Conservation (phyloP, 768 basidiomycete species). For the Aureoboletus auriporus region DNA sequence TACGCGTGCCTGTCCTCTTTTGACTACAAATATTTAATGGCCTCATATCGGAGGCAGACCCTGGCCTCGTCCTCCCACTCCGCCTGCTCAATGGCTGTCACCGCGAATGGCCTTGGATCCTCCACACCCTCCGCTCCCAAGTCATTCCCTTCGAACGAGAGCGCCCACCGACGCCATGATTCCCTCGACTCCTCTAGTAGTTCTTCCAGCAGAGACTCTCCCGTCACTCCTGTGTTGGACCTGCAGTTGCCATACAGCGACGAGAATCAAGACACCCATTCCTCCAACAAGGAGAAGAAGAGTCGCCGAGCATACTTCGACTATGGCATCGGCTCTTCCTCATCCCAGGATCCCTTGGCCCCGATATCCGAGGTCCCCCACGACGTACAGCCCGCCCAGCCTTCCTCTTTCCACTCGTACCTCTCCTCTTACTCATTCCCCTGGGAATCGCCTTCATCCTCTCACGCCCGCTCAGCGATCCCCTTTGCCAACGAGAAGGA, state of each 20-base stretch:
- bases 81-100: no score
- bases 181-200: constrained; percentile 13
- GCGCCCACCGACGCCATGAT: not conserved
- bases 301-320: constrained; percentile 21
- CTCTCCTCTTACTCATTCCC: constrained; percentile 13
- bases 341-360: not conserved
- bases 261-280: not conserved
- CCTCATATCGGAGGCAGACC: no score
- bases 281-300: constrained; percentile 17
- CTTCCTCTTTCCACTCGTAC: not conserved
- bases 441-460: constrained; percentile 18
- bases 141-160: not conserved
- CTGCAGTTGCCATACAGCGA: constrained; percentile 5
- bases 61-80: no score
- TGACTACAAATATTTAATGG: constrained; percentile 7
- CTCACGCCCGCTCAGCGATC: not conserved
- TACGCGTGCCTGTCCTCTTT: constrained; percentile 1
- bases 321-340: constrained; percentile 7
- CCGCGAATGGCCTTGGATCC: no score
- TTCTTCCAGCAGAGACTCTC: constrained; percentile 7
- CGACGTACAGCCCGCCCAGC: not conserved
- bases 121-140: no score
- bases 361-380: constrained; percentile 3
- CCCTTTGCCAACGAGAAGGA: constrained; percentile 2
- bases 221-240: not conserved